Base-by-base conservation (phyloP, 1,284 basidiomycete species). In the Irpex sp. region DNA sequence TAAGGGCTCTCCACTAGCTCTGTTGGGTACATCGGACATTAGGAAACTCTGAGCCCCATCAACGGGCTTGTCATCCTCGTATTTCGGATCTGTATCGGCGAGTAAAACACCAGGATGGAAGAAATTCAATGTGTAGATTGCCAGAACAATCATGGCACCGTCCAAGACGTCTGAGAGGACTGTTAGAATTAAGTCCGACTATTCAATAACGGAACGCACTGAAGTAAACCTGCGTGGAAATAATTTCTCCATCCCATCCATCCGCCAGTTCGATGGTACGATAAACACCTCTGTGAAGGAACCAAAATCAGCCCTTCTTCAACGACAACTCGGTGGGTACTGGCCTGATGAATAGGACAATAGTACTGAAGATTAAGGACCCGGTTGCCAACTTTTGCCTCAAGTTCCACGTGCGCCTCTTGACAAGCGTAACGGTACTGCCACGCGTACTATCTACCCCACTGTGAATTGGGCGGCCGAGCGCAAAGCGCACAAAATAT, bases 121-220 rank as follows among this genome's bases (percentile, higher is more conserved):
- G 66, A 86, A 64, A 71, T 87, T 88, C 62, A 87, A 75, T 1
- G 80, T 80, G 60, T 76, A 82, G 58, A 85, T 82, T 1, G 85
- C 85, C 9, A 88, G 75, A 1, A 79, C 71, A 67, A 91, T 81
- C 80, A 88, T 87, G 1, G 77, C 76, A 8, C 82, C 87, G 64
- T 90, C 88, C 5, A 91, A 78, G 17, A 85, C 78, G 68, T 83
- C 84, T 85, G 63, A 26, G 26, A 26, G 26, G 26, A 26, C 26
- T 26, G 26, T 26, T n/a, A 4, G 19, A 51, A n/a, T 19, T n/a
- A 17, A 11, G 26, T 26, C 2, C 26, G 26, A 26, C 2, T 26
- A 26, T 26, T 31, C 52, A 26, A 26, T 26, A 26, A 26, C 4
- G 26, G 26, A 77, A 64, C 66, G 37, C 65, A 83, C 82, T 81